These are phyloP conservation scores for Umbelopsis vinacea DNA, from an alignment of 192 early-diverging fungal genomes.

Conservation along the genomic window DNA sequence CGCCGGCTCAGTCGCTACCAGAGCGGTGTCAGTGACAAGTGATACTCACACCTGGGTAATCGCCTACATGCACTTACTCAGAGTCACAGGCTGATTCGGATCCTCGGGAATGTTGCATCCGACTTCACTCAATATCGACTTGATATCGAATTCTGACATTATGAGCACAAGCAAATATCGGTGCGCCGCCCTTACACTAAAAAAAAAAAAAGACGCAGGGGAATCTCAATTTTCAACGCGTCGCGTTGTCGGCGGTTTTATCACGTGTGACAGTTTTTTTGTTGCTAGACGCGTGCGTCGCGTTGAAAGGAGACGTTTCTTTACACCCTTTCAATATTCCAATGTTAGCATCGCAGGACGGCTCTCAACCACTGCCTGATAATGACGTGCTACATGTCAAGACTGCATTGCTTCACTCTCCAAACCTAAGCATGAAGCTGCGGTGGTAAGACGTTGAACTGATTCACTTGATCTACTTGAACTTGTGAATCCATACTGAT, in stretches of 20 bases:
- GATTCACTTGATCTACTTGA: not conserved
- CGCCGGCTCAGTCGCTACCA: not conserved
- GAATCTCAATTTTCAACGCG: slow-evolving; percentile 1
- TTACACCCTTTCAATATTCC: not conserved
- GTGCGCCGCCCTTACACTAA: not conserved
- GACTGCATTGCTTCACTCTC: slow-evolving; percentile 13
- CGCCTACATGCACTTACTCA: not conserved
- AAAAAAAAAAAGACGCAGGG: not conserved
- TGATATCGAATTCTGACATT: not conserved
- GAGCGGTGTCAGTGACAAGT: not conserved
- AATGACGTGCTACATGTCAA: slow-evolving; percentile 6
- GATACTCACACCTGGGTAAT: not conserved
- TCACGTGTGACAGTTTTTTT: slow-evolving; percentile 15
- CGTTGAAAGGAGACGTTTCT: not conserved
- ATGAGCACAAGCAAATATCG: not conserved
- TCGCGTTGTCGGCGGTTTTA: not conserved
- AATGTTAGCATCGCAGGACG: slow-evolving; percentile 23
- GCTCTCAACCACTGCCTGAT: not conserved
- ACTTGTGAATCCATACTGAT: not conserved
- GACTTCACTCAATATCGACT: not conserved
- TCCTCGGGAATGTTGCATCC: slow-evolving; percentile 1
- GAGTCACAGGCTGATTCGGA: not conserved
- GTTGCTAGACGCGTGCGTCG: not conserved
- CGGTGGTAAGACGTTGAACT: not conserved
- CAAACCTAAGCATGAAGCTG: slow-evolving; percentile 10